Evolutionary conservation across 108 stramenopile species (phyloP).

Genomic region (Fistulifera pelliculosa): DNA sequence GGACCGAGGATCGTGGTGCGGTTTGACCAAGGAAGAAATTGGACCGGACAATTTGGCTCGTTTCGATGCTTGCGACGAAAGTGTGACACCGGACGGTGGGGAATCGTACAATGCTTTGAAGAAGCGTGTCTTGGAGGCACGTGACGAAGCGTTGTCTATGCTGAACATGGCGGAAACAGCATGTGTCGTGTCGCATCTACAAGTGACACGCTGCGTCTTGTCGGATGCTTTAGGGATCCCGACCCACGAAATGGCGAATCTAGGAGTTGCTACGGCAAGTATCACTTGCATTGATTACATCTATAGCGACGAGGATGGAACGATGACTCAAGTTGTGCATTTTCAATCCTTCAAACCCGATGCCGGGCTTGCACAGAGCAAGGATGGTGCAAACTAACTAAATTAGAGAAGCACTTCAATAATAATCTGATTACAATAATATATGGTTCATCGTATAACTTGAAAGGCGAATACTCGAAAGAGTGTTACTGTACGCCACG

Average conservation of each 20-base stretch:
- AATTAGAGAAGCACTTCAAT: no score
- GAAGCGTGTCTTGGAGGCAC: conserved; percentile 51
- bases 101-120: conserved; percentile 69
- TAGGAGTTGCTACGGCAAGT: conserved; percentile 73
- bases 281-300: conserved; percentile 77
- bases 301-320: conserved; percentile 19
- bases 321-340: conserved; percentile 50
- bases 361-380: conserved; percentile 49
- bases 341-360: conserved; percentile 83
- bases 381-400: conserved; percentile 81
- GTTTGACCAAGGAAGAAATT: conserved; percentile 64
- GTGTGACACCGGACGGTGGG: conserved; percentile 76
- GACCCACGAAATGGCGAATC: conserved; percentile 46
- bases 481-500: no score
- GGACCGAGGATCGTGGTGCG: conserved; percentile 69
- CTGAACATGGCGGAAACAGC: conserved; percentile 51
- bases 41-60: conserved; percentile 51
- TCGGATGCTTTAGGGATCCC: conserved; percentile 69
- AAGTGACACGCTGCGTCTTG: conserved; percentile 78
- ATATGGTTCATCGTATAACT: no score
- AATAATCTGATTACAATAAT: no score
- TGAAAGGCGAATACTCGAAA: no score
- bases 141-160: conserved; percentile 45
- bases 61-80: conserved; percentile 80
- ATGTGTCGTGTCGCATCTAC: conserved; percentile 76